A percentile compares a stretch with the other conserved stretches of the same genome.
Evolutionary conservation across 257 asterid genomes (phyloP).

Genomic region (Vinca minor): DNA sequence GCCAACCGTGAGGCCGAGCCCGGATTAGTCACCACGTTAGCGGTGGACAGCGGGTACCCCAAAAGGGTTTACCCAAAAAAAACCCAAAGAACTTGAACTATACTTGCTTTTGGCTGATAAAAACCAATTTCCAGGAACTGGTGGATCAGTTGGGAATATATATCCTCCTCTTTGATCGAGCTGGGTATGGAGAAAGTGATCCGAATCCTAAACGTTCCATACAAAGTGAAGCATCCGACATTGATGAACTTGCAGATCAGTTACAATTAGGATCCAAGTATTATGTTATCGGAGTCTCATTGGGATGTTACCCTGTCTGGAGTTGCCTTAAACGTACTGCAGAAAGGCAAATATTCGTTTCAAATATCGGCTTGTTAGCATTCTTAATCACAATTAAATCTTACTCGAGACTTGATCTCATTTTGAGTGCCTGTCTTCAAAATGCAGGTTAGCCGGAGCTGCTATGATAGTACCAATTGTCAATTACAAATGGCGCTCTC

Average conservation of each 20-base stretch:
- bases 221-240: constrained; percentile 75
- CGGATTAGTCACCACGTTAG: no score
- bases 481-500: constrained; percentile 79
- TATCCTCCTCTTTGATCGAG: constrained; percentile 62
- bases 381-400: constrained; percentile 1
- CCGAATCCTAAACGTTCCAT: constrained; percentile 66
- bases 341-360: constrained; percentile 35
- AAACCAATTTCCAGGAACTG: constrained; percentile 45
- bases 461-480: constrained; percentile 74
- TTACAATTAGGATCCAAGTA: constrained; percentile 60
- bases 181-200: constrained; percentile 95
- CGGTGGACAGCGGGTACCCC: no score
- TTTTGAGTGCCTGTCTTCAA: neutral
- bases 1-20: no score
- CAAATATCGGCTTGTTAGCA: neutral
- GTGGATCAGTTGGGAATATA: constrained; percentile 58
- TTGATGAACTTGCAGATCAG: constrained; percentile 79
- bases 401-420: constrained; percentile 1
- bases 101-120: neutral
- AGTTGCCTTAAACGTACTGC: constrained; percentile 72
- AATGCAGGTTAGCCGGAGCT: constrained; percentile 69
- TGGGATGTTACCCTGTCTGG: constrained; percentile 79
- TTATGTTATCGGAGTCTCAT: constrained; percentile 62
- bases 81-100: no score
- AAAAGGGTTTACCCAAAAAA: no score